These are phyloP conservation scores for Sclerotinia borealis DNA, from an alignment of 2,329 filamentous ascomycete genomes.

Conservation along the genomic window DNA sequence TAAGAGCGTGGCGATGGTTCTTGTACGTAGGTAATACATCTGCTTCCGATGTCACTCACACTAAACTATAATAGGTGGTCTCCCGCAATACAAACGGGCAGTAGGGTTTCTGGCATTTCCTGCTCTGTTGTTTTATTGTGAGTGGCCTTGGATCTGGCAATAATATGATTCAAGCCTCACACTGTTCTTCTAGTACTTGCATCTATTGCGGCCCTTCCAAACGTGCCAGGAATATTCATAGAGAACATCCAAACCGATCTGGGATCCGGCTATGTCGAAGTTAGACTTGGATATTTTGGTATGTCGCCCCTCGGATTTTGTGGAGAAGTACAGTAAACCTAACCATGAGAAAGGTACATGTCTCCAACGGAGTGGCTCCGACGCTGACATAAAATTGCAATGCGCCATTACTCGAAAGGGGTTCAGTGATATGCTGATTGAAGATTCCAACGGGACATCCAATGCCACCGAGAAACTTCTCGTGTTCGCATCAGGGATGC, in stretches of 20 bases:
- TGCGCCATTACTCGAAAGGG: not conserved
- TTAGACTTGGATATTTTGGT: conserved; percentile 9
- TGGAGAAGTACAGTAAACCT: fast-evolving
- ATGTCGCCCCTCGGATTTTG: not conserved
- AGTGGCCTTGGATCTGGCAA: not conserved
- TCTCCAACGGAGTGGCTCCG: not conserved
- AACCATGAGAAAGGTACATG: not conserved
- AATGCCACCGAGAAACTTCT: not conserved
- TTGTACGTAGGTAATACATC: not conserved
- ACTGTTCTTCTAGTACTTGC: not conserved
- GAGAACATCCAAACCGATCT: not conserved
- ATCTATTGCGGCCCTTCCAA: not conserved
- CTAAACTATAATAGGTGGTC: not conserved
- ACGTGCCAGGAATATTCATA: conserved; percentile 5
- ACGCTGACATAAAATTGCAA: not conserved
- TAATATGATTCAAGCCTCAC: not conserved
- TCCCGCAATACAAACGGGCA: conserved; percentile 7
- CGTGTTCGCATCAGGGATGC: not conserved
- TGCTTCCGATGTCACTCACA: not conserved
- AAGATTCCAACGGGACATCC: not conserved
- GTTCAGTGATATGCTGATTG: not conserved
- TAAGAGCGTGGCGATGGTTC: not conserved
- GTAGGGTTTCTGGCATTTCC: not conserved
- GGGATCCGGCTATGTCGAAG: not conserved
- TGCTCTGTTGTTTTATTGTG: conserved; percentile 1